Evolutionary conservation across 306 rosid species (phyloP), one percentile per base, ranked within the genome.

Genomic region (Phaseolus lunatus): DNA sequence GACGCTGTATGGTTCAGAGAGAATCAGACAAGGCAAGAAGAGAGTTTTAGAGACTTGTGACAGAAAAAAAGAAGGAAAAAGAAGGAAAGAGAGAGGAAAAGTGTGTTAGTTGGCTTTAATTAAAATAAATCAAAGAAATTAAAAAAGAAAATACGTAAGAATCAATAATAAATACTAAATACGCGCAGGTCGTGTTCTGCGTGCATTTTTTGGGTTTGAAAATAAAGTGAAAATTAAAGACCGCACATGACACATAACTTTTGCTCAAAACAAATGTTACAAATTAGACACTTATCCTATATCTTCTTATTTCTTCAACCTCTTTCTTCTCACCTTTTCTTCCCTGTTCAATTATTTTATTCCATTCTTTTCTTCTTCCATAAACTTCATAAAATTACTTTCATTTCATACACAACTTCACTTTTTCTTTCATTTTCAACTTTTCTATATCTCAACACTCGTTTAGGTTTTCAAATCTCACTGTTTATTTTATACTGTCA

Each of bases 21-120:
- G 83, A 76, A 79, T 23, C 73, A 84, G 81, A 80, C 68, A 77
- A 67, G 31, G 26, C 48, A 84, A 29, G 41, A 65, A 72, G 31
- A 59, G 75, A 65, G 85, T 77, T 63, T 20, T 33, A 53, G 59
- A 68, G 50, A 47, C 26, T 74, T 45, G 65, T 56, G 76, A 69
- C 48, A 66, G 77, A 62, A 62, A 48, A 27, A 43, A 20, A 47
- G 4, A 75, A 16, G 20, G 5, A 47, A 27, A 63, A 39, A 50
- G 19, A 7, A 23, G 13, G 5, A 23, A 22, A 1, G 10, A 41
- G 9, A 66, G 77, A 73, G 78, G 48, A 57, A 47, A 43, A 59
- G 67, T 35, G 73, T 35, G 87, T 63, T 75, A 4, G 87, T 76
- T 80, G 83, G 85, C 78, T 83, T 82, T 67, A 22, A 66, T 50